phyloP scores from a whole-genome alignment of 1,284 basidiomycete species.

The Leccinum pallidistipes region DNA sequence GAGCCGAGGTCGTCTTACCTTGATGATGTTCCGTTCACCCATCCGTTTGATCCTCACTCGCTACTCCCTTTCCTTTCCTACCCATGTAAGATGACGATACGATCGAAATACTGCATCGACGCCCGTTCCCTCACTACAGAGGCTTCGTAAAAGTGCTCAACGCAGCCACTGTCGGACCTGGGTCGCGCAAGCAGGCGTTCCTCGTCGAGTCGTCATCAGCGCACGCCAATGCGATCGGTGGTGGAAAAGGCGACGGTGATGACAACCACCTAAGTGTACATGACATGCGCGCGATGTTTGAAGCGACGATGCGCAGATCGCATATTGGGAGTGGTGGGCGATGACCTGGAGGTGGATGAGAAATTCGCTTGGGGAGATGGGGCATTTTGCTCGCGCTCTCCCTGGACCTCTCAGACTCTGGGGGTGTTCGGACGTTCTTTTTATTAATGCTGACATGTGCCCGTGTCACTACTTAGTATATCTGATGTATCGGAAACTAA shows the following conservation, averaged over 20 bases:
- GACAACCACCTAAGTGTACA: neutral
- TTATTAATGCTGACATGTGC: neutral
- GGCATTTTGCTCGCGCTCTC: neutral
- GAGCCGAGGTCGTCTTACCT: conserved; percentile 15
- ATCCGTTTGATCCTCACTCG: neutral
- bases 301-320: conserved; percentile 8
- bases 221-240: neutral
- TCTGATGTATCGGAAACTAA: neutral
- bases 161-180: conserved; percentile 22
- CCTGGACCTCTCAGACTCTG: neutral
- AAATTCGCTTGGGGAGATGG: neutral
- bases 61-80: neutral
- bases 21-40: neutral
- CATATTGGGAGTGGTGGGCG: neutral
- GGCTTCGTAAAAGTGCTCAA: conserved; percentile 28
- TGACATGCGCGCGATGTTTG: neutral
- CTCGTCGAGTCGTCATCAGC: neutral
- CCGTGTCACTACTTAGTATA: neutral
- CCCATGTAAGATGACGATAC: neutral
- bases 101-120: neutral
- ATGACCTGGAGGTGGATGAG: neutral
- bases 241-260: neutral
- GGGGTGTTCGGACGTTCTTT: neutral
- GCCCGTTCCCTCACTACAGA: conserved; percentile 10
- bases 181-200: conserved; percentile 13